phyloP scores from a whole-genome alignment of 1,284 basidiomycete genomes.

The Anthracocystis setariae region DNA sequence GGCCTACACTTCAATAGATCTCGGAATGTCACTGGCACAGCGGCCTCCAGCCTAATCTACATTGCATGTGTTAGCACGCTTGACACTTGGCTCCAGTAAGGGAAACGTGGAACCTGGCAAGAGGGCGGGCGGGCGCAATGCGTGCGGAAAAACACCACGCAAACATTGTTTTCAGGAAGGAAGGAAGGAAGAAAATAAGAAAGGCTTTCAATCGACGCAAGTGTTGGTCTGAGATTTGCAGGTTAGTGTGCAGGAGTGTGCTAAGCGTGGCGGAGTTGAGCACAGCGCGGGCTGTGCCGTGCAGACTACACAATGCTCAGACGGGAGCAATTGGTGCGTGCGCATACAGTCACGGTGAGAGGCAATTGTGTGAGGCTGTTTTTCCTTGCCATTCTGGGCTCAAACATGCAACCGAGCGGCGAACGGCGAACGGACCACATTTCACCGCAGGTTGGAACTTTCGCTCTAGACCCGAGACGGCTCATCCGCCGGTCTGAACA shows the following conservation, averaged over 20 bases:
- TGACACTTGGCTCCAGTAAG: too few species aligned
- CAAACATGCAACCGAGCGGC: constrained; percentile 1
- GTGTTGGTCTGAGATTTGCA: constrained; percentile 8
- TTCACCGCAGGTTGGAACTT: background rate
- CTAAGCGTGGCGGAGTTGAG: constrained; percentile 1
- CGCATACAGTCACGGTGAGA: background rate
- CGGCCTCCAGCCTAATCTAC: background rate
- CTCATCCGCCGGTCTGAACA: background rate
- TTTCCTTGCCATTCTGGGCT: background rate
- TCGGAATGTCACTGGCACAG: background rate
- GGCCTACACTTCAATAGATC: too few species aligned
- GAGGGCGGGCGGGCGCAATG: background rate
- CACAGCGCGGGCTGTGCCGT: constrained; percentile 1
- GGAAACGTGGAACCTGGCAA: background rate
- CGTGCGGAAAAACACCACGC: background rate
- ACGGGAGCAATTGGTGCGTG: background rate
- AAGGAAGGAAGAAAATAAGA: too few species aligned
- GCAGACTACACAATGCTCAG: too few species aligned
- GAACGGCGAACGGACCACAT: constrained; percentile 13
- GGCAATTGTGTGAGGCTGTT: too few species aligned
- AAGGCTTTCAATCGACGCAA: background rate
- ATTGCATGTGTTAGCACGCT: too few species aligned
- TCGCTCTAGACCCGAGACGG: background rate
- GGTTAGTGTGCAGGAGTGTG: too few species aligned
- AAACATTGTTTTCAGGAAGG: background rate